Base-by-base conservation (phyloP, 2,329 filamentous ascomycete species). In the Paraconiothyrium brasiliense region DNA sequence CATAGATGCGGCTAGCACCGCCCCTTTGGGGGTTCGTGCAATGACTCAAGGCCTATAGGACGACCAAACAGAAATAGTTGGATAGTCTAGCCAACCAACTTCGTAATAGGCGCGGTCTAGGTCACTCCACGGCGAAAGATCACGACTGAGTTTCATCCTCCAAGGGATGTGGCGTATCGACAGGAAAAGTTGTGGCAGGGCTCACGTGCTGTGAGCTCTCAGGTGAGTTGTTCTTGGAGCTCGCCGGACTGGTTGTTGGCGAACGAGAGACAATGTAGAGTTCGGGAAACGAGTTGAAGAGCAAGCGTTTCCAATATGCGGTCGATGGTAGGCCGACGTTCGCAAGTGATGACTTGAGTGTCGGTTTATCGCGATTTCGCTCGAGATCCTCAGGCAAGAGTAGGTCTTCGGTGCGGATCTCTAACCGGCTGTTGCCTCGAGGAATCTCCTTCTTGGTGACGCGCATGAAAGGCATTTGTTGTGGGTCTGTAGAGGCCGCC, bases 221-320 rank as follows among this genome's bases (percentile, higher is more conserved):
- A 1, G 76, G 76, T n/a, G 76, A 78, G 60, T 63, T 77, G 61
- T 78, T 74, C 35, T 79, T 77, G 44, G 77, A 80, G 43, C 68
- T 78, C 30, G 70, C 66, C 5, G 76, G 75, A 35, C 72, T 71
- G 32, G 69, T 69, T 16, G 72, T 72, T n/a, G 48, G 22, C 46
- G 81, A 79, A 20, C 80, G 76, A 52, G 78, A 81, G 20, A 84
- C 79, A 62, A 84, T 84, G 70, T 81, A 84, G n/a, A 84, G 75
- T 39, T 84, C 79, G 27, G 81, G 77, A 63, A 78, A 84, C 59
- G 76, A 79, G 59, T 81, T 80, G 59, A 82, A 73, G 16, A 84
- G 68, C 64, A 83, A 72, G 43, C 81, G 77, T 61, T 80, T 81
- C 78, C 80, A 82, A 66, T 82, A 83, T 10, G 81, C 79, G 34